Conservation (phyloP, 2,329 filamentous ascomycete species). For the Pseudomassariella vexata region DNA sequence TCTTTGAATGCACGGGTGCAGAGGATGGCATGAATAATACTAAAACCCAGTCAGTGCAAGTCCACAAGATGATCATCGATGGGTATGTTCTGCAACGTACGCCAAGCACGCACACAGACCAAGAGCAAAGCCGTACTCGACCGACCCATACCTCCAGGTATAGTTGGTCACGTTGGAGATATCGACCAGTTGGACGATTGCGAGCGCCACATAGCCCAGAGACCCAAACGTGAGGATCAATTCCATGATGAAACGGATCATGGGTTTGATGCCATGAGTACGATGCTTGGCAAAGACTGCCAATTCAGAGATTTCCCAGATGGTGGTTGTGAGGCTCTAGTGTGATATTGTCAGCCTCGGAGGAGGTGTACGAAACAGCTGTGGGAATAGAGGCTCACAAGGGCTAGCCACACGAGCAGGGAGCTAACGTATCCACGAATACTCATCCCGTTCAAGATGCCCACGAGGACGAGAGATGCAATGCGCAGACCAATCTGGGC, state of each 20-base stretch:
- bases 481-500: conserved; percentile 5
- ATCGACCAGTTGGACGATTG: too few relatives aligned
- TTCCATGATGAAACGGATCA: conserved; percentile 2
- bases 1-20: conserved; percentile 4
- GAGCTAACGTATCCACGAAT: conserved; percentile 2
- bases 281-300: conserved; percentile 3
- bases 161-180: too few relatives aligned
- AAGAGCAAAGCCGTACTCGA: conserved; percentile 4
- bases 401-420: conserved; percentile 5
- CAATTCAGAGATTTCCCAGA: conserved; percentile 5
- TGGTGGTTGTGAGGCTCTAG: too few relatives aligned
- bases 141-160: too few relatives aligned
- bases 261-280: conserved; percentile 4
- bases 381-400: background rate
- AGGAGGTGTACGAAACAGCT: background rate
- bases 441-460: conserved; percentile 4
- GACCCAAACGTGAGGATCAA: conserved; percentile 4
- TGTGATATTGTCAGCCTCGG: too few relatives aligned
- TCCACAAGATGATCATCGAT: background rate
- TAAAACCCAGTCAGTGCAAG: too few relatives aligned
- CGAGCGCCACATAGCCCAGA: conserved; percentile 5
- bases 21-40: conserved; percentile 1
- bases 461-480: conserved; percentile 2
- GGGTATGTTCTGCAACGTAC: conserved; percentile 1
- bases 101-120: conserved; percentile 4